Conservation (phyloP, 2,329 filamentous ascomycete genomes). For the Colletotrichum sp. region DNA sequence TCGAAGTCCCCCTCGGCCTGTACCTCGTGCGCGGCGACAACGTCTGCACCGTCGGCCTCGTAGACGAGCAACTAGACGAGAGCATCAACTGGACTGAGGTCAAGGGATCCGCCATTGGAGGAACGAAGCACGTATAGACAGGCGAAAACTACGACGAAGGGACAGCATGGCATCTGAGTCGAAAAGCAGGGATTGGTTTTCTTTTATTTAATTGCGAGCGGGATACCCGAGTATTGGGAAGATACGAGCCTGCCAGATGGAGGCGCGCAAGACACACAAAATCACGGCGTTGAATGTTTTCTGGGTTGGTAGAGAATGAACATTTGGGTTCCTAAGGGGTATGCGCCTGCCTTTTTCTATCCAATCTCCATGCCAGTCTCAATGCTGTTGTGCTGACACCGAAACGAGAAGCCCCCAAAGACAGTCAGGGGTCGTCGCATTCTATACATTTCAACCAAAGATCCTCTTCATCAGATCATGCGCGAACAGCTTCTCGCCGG, state of each 20-base stretch:
- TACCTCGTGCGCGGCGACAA: conserved; percentile 96
- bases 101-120: conserved; percentile 80
- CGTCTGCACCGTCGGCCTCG: conserved; percentile 85
- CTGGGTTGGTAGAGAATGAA: conserved; percentile 23
- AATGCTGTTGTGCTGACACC: conserved; percentile 7
- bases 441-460: conserved; percentile 51
- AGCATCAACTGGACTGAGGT: conserved; percentile 95
- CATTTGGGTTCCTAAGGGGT: conserved; percentile 21
- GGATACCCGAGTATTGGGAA: conserved; percentile 18
- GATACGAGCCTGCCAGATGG: conserved; percentile 1
- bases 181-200: neutral
- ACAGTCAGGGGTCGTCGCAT: conserved; percentile 4
- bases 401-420: conserved; percentile 35
- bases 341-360: conserved; percentile 20
- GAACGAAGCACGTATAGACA: conserved; percentile 77
- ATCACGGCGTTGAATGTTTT: conserved; percentile 18
- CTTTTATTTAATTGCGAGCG: conserved; percentile 26
- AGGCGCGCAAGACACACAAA: neutral
- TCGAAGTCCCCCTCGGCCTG: conserved; percentile 81
- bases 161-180: neutral
- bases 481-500: conserved; percentile 72
- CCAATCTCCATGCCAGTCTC: neutral
- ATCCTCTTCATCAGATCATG: conserved; percentile 68
- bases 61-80: conserved; percentile 87
- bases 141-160: neutral